Evolutionary conservation across 2,329 filamentous ascomycete genomes (phyloP).

Genomic region (Aureobasidium sp.): DNA sequence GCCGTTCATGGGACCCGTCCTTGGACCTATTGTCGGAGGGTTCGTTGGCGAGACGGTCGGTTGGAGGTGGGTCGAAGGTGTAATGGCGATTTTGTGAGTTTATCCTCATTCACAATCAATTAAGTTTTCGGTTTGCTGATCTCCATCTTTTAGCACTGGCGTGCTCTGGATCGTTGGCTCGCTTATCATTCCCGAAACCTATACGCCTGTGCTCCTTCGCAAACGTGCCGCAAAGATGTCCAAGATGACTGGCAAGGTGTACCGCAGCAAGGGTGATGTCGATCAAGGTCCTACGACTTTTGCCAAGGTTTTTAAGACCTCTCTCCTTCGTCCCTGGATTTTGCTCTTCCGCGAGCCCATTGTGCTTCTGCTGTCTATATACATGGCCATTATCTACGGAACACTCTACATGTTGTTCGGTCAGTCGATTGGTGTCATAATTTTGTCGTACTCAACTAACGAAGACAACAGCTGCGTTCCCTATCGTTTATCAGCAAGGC

Average conservation of each 20-base stretch:
- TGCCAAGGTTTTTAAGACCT: constrained; percentile 43
- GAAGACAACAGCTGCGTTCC: constrained; percentile 23
- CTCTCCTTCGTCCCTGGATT: constrained; percentile 58
- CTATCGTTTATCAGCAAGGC: constrained; percentile 54
- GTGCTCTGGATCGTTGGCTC: constrained; percentile 49
- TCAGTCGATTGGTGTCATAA: no score
- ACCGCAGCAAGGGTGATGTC: constrained; percentile 40
- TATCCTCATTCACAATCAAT: no score
- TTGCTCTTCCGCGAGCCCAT: constrained; percentile 64
- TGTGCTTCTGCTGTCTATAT: constrained; percentile 55
- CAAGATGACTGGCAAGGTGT: constrained; percentile 46
- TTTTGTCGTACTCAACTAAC: no score
- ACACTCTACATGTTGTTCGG: constrained; percentile 42
- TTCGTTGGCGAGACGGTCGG: constrained; percentile 56
- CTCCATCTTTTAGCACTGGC: constrained; percentile 34
- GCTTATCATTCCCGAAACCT: constrained; percentile 51
- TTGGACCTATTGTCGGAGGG: constrained; percentile 64
- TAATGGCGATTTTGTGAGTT: constrained; percentile 49
- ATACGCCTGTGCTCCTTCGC: constrained; percentile 49
- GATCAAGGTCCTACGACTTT: constrained; percentile 31
- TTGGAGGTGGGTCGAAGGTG: constrained; percentile 61
- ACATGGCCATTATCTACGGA: constrained; percentile 53
- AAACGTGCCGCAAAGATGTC: constrained; percentile 45
- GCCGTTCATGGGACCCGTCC: constrained; percentile 58
- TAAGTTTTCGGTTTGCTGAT: neutral